phyloP scores from a whole-genome alignment of 2,329 filamentous ascomycete species.

The Claviceps sp. region DNA sequence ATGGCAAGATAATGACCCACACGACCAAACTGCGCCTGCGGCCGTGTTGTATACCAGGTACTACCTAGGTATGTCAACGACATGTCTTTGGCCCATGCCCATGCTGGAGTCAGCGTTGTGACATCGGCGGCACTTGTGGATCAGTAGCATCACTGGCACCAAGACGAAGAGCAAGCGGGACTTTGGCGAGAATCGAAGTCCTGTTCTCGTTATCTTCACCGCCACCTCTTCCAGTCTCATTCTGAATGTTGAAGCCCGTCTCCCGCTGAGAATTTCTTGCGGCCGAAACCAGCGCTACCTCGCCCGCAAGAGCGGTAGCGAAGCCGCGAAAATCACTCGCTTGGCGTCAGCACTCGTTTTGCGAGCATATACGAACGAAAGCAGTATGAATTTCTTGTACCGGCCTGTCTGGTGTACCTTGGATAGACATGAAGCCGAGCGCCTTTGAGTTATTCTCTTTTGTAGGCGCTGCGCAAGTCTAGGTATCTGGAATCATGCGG shows the following conservation, averaged over 20 bases:
- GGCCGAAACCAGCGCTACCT: conserved; percentile 70
- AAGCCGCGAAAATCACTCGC: conserved; percentile 54
- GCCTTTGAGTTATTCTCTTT: conserved; percentile 89
- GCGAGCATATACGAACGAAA: conserved; percentile 65
- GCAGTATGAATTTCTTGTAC: conserved; percentile 8
- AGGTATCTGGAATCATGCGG: conserved; percentile 77
- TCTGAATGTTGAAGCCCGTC: conserved; percentile 80
- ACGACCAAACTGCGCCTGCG: no score
- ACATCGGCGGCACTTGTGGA: no score
- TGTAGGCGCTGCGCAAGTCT: conserved; percentile 92
- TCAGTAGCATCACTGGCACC: no score
- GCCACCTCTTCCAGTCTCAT: conserved; percentile 42
- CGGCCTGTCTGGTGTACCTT: conserved; percentile 29
- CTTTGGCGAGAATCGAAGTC: no score
- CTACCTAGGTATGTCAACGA: no score
- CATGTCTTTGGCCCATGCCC: no score
- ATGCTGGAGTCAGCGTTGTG: no score
- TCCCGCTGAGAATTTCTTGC: conserved; percentile 81
- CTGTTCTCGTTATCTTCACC: no score
- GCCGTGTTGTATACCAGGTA: no score
- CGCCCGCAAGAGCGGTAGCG: conserved; percentile 59
- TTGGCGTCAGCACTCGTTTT: conserved; percentile 70
- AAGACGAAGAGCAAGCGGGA: no score
- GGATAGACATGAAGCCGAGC: conserved; percentile 62
- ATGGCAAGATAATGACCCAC: no score